These are phyloP conservation scores for Amaranthus hypochondriacus DNA, from an alignment of 148 eudicot species.

Conservation along the genomic window DNA sequence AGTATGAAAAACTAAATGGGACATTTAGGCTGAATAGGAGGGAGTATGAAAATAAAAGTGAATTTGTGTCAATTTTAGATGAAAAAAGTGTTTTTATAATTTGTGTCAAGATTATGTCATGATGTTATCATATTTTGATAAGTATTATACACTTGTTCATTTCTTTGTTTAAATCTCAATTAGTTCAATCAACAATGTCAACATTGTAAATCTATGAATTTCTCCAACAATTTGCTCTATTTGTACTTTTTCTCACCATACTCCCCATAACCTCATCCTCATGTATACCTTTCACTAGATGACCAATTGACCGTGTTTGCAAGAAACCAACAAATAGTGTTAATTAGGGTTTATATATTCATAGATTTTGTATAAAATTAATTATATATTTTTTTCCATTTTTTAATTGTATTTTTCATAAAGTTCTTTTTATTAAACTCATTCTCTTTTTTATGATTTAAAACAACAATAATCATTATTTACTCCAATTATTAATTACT, in stretches of 20 bases:
- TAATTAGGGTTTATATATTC: not conserved
- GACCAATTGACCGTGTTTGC: constrained; percentile 5
- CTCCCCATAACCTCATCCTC: constrained; percentile 7
- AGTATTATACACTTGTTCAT: not conserved
- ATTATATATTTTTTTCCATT: too few relatives aligned
- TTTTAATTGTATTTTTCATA: too few relatives aligned
- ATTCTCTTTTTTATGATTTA: too few relatives aligned
- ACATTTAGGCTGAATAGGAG: too few relatives aligned
- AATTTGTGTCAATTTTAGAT: not conserved
- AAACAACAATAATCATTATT: too few relatives aligned
- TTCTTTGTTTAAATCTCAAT: not conserved
- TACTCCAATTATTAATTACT: too few relatives aligned
- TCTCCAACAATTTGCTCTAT: constrained; percentile 4
- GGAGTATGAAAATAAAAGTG: not conserved
- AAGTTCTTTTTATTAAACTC: too few relatives aligned
- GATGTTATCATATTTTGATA: constrained; percentile 3
- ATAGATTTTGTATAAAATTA: too few relatives aligned
- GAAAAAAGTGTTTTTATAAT: not conserved
- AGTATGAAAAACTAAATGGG: too few relatives aligned
- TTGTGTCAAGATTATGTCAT: not conserved
- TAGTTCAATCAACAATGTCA: constrained; percentile 26
- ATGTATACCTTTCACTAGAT: constrained; percentile 3
- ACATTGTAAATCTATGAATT: not conserved
- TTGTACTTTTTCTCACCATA: not conserved
- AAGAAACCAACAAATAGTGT: not conserved